Percentiles rank a stretch among this genome's conserved stretches.
Evolutionary conservation across 768 basidiomycete genomes (phyloP).

Genomic region (Lactifluus hygrophoroides): DNA sequence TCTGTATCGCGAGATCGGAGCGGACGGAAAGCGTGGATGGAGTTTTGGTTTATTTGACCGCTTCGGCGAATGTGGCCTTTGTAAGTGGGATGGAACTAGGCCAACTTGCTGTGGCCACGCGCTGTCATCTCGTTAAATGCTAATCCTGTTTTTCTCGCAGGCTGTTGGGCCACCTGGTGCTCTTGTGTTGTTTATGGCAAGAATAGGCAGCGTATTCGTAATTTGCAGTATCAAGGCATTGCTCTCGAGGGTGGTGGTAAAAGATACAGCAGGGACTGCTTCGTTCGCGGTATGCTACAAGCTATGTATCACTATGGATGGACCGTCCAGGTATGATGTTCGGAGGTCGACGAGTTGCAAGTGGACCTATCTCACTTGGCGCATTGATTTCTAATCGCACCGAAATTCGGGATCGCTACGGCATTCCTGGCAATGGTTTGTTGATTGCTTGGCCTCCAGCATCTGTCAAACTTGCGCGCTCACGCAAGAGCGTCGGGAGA

Average conservation of each 20-base stretch:
- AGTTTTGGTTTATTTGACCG: constrained; percentile 23
- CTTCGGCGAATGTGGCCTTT: constrained; percentile 22
- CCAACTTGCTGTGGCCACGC: too few relatives aligned
- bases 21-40: too few relatives aligned
- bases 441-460: constrained; percentile 34
- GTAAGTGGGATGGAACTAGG: constrained; percentile 16
- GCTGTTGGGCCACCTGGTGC: constrained; percentile 31
- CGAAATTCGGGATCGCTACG: constrained; percentile 35
- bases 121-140: not conserved
- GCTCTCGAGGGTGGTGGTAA: constrained; percentile 34
- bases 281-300: constrained; percentile 29
- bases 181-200: constrained; percentile 36
- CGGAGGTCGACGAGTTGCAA: not conserved
- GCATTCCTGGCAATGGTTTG: constrained; percentile 35
- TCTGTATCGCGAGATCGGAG: constrained; percentile 21
- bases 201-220: constrained; percentile 33
- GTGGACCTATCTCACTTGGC: not conserved
- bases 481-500: constrained; percentile 41
- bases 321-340: constrained; percentile 35
- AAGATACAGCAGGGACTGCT: constrained; percentile 30
- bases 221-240: constrained; percentile 29
- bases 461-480: too few relatives aligned
- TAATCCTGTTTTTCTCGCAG: constrained; percentile 24
- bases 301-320: constrained; percentile 27
- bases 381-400: constrained; percentile 29